Evolutionary conservation across 805 yeast genomes (phyloP), one percentile per base, ranked within the genome.

Genomic region (Spathaspora passalidarum): DNA sequence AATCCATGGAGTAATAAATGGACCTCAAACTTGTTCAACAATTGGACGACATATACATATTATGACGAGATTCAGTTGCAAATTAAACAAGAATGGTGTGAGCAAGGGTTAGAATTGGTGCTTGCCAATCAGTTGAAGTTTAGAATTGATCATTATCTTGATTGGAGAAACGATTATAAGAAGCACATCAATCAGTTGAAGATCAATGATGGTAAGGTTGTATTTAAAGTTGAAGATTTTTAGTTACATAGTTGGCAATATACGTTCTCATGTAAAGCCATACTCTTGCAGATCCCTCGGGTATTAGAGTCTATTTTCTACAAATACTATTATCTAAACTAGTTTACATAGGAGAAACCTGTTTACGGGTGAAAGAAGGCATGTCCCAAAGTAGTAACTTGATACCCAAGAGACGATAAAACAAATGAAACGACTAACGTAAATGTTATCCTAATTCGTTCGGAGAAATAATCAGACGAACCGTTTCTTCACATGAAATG

Each of bases 141-240:
- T 45, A 54, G 56, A 36, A 54, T 71, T 25, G 68, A 67, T 48
- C 55, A 54, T 18, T 57, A 50, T 36, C 35, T 29, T 20, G 77
- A 72, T 49, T 72, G 77, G 77, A 56, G 75, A 48, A 58, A 59
- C 43, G 60, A 62, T 43, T 66, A 62, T 51, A 61, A 60, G 40
- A 45, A 56, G n/a, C 55, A 55, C 35, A 57, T 69, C 23, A 58
- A 53, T 16, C 46, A 49, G 8, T 50, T 72, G 45, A 56, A 56
- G 37, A 55, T 48, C 8, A 54, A 54, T 3, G 76, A 71, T 45
- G 65, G 65, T 10, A 65, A 66, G 51, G 51, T 65, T 11, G 56
- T 72, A 11, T 62, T 71, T 22, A 54, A 60, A 49, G 51, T 72
- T n/a, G 77, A 72, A 46, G 64, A 65, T 18, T 72, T 68, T 43